Evolutionary conservation across 495 filamentous ascomycete species (phyloP), one percentile per base, ranked within the genome.

Genomic region (Xylaria palmicola): DNA sequence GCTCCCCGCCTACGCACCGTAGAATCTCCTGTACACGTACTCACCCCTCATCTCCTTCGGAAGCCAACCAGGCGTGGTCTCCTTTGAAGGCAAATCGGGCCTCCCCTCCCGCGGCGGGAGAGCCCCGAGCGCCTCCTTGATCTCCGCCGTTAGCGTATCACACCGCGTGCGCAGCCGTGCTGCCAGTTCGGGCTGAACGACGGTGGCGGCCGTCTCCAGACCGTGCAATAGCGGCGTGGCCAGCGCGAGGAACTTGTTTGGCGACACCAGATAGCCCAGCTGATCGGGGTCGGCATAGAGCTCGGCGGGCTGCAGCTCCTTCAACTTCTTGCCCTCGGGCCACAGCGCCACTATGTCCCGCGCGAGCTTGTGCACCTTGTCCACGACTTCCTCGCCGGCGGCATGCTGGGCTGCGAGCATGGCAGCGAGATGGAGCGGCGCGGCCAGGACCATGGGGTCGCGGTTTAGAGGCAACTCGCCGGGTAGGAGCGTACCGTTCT

Each of bases 361-460:
- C 3, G 76, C 76, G 65, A 74, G 70, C 56, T 66, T 66, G 32
- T 49, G 49, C 37, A 78, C 67, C 56, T 67, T 66, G 0, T 66
- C 69, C 29, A 66, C 55, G 8, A 47, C 50, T 17, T 73, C 70
- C 47, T 62, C 62, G 32, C 69, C 68, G 8, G 44, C 63, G 5
- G 56, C n/a, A 49, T 65, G 62, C 51, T 64, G 62, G 2, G 65
- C 49, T 6, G 65, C 72, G 6, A 73, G 59, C 9, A 67, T 69
- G 10, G 78, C 77, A 6, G 67, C 69, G 51, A 81, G 58, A 56
- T 79, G 73, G 13, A 81, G 69, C 56, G 71, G 62, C 17, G 70
- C 68, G 2, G 70, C 64, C 0, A 77, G 68, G 1, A 74, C 52
- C 61, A 74, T 71, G 12, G 78, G 78, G 65, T 81, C 76, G 0